These are phyloP conservation scores for Talaromyces liani DNA, from an alignment of 495 filamentous ascomycete species.

Conservation along the genomic window DNA sequence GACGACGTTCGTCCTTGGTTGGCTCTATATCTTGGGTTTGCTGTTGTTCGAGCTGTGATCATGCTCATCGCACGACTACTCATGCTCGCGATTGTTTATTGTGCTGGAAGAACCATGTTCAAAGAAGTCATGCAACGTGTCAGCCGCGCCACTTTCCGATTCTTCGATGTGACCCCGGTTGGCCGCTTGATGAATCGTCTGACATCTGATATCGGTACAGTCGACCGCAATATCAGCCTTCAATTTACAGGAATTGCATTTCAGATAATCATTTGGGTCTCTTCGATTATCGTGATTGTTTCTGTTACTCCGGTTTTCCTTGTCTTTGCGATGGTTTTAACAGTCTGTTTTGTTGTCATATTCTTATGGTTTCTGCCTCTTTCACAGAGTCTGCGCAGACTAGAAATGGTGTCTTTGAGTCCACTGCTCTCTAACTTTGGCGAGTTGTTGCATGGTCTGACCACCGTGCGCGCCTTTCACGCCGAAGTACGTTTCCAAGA, in stretches of 20 bases:
- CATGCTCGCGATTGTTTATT: constrained; percentile 65
- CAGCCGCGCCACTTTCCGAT: constrained; percentile 73
- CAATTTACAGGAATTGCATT: constrained; percentile 62
- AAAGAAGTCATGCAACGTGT: constrained; percentile 58
- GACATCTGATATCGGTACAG: constrained; percentile 74
- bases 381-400: constrained; percentile 70
- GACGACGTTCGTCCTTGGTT: constrained; percentile 69
- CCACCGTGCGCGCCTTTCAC: constrained; percentile 69
- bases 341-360: constrained; percentile 53
- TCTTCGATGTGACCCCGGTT: constrained; percentile 79
- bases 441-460: constrained; percentile 67
- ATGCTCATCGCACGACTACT: constrained; percentile 48
- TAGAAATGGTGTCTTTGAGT: constrained; percentile 78
- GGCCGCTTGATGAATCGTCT: constrained; percentile 82
- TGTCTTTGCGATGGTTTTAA: constrained; percentile 58
- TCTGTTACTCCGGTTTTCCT: constrained; percentile 68
- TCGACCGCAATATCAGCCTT: constrained; percentile 69
- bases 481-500: constrained; percentile 69
- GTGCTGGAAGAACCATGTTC: constrained; percentile 66
- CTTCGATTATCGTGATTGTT: constrained; percentile 66
- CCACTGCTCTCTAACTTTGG: constrained; percentile 84
- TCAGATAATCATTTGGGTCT: constrained; percentile 58
- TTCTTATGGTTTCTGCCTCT: constrained; percentile 71
- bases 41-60: constrained; percentile 46
- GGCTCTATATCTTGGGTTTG: constrained; percentile 53